These are phyloP conservation scores for Withania somnifera DNA, from an alignment of 305 asterid species.

Conservation along the genomic window DNA sequence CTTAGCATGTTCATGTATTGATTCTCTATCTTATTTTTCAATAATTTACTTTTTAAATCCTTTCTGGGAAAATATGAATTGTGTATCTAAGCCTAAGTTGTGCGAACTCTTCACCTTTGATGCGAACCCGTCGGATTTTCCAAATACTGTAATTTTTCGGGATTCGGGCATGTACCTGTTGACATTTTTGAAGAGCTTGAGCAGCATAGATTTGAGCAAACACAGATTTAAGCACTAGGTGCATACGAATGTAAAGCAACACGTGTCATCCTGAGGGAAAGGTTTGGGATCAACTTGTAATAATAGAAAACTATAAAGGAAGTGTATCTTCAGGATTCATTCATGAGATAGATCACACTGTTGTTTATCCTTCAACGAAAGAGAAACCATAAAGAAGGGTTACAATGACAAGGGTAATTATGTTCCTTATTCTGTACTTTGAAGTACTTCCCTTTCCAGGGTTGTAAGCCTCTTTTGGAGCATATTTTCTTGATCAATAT, in stretches of 20 bases:
- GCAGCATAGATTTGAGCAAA: no score
- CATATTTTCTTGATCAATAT: background rate
- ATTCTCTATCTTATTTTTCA: background rate
- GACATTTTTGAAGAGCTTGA: no score
- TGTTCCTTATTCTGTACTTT: background rate
- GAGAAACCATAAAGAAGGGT: background rate
- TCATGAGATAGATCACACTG: background rate
- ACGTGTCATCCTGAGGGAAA: background rate
- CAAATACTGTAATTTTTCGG: no score
- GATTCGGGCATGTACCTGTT: no score
- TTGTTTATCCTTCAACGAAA: background rate
- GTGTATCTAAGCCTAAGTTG: no score
- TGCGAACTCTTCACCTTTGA: no score
- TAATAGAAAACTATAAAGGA: background rate
- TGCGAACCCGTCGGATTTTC: no score
- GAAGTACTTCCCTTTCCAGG: background rate
- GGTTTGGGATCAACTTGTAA: background rate
- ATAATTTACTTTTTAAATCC: background rate
- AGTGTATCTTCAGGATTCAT: background rate
- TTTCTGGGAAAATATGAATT: background rate
- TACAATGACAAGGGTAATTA: background rate
- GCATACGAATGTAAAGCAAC: background rate
- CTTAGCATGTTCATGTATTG: background rate
- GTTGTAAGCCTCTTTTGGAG: background rate
- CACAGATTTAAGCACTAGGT: background rate